A percentile compares a stretch with the other conserved stretches of the same genome.
Conservation (phyloP, 805 yeast genomes). For the Saturnispora galanensis region DNA sequence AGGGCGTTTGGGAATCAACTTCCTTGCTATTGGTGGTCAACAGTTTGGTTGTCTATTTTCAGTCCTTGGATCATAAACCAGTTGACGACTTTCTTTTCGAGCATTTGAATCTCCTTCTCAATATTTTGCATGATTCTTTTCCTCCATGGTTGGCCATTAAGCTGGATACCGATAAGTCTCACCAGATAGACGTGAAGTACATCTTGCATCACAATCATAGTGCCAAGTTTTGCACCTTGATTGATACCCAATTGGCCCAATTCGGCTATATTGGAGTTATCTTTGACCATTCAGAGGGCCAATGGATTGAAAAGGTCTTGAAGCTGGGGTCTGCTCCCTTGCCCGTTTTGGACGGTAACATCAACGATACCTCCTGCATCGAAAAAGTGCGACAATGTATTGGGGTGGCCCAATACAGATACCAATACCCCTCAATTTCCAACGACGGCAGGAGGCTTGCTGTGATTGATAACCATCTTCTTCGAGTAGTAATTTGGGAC, state of each 20-base stretch:
- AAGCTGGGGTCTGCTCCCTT: too few species aligned
- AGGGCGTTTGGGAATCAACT: background rate
- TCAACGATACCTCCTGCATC: background rate
- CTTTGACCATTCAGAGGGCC: too few species aligned
- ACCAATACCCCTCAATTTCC: background rate
- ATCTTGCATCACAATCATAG: background rate
- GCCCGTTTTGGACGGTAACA: background rate
- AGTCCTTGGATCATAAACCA: background rate
- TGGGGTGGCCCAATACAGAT: background rate
- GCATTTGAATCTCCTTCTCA: constrained; percentile 16
- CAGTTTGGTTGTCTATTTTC: constrained; percentile 11
- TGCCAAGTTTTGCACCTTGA: too few species aligned
- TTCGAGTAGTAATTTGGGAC: constrained; percentile 2
- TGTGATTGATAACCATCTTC: background rate
- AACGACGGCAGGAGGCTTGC: background rate
- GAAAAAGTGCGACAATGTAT: background rate
- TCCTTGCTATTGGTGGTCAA: constrained; percentile 14
- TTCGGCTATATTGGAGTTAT: background rate
- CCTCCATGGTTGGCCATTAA: background rate
- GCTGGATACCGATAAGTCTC: background rate
- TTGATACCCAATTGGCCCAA: too few species aligned
- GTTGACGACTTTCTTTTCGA: constrained; percentile 12
- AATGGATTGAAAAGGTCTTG: too few species aligned
- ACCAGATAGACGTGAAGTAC: constrained; percentile 1
- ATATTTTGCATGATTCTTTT: constrained; percentile 14